Percentiles rank a stretch among this genome's conserved stretches.
Conservation (phyloP, 2,329 filamentous ascomycete species). For the Seiridium unicorne region DNA sequence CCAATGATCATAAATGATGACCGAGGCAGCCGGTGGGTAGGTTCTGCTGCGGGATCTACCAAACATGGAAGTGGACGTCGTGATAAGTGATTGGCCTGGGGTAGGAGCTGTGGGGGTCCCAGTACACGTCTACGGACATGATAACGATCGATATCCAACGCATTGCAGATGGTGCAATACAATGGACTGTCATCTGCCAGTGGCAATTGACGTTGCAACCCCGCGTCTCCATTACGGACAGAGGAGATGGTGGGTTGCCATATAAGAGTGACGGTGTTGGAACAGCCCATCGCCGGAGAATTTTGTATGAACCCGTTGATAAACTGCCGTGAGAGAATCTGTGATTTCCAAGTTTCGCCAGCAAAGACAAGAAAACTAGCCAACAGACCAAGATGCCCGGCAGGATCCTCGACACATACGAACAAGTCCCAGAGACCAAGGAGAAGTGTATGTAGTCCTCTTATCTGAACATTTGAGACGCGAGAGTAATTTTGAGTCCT, state of each 20-base stretch:
- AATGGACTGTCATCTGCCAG: background rate
- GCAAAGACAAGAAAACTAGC: background rate
- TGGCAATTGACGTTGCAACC: background rate
- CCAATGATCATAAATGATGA: background rate
- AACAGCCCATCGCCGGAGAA: too few relatives aligned
- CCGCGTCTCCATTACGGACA: background rate
- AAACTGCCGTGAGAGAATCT: too few relatives aligned
- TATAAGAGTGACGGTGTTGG: conserved; percentile 1
- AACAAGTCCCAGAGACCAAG: conserved; percentile 26
- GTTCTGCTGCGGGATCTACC: background rate
- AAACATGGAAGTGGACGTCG: background rate
- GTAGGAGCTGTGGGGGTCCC: too few relatives aligned
- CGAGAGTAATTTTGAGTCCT: background rate
- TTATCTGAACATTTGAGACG: background rate
- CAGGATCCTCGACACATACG: conserved; percentile 22
- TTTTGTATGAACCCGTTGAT: too few relatives aligned
- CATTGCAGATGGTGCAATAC: background rate
- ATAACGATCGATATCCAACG: background rate
- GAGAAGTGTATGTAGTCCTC: conserved; percentile 18
- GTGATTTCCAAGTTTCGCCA: too few relatives aligned
- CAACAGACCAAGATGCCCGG: conserved; percentile 20
- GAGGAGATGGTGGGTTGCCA: conserved; percentile 1
- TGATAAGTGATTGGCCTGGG: background rate
- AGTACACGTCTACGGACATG: background rate
- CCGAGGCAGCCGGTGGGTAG: background rate